Evolutionary conservation across 331 rosid species (phyloP), one percentile per base, ranked within the genome.

Genomic region (Telfairia occidentalis): DNA sequence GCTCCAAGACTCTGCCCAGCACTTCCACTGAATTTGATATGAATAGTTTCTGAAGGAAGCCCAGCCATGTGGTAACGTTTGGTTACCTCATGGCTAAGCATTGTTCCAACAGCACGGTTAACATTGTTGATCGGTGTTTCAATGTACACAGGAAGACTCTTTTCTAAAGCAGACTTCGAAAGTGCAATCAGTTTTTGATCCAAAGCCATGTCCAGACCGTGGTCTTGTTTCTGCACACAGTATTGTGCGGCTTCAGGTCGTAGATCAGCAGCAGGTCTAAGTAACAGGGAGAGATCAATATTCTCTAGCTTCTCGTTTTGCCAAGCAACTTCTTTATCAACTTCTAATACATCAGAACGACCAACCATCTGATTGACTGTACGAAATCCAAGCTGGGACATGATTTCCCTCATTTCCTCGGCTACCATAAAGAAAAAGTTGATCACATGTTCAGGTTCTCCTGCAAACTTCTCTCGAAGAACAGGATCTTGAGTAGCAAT

Each of bases 1-100:
- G 98, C 97, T 79, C 98, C 97, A 80, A 94, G 90, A 79, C 98
- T 94, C 83, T 94, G 97, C 59, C 98, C 98, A 32, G 96, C 96
- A 86, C 96, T 94, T 45, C 98, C 98, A 73, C 16, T 64, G 83
- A 94, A 87, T 83, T 78, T 89, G 54, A 94, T 81, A 77, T 94
- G 98, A 80, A 94, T 88, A 57, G 96, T 89, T 59, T 91, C 97
- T 24, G 86, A 77, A 18, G 98, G 98, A 85, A 94, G 96, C 78
- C 97, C 98, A 67, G 81, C 92, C 81, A 82, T 79, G 72, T 61
- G 89, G 79, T 94, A 91, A 74, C 82, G 84, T 37, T 94, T 94
- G 71, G 97, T 94, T 80, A 94, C 96, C 86, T 94, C 93, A 69
- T 94, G 97, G 84, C 98, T 94, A 75, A 94, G 98, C 97, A 91